Evolutionary conservation across 345 rosid species (phyloP), one percentile per base, ranked within the genome.

Genomic region (Euclidium syriacum): DNA sequence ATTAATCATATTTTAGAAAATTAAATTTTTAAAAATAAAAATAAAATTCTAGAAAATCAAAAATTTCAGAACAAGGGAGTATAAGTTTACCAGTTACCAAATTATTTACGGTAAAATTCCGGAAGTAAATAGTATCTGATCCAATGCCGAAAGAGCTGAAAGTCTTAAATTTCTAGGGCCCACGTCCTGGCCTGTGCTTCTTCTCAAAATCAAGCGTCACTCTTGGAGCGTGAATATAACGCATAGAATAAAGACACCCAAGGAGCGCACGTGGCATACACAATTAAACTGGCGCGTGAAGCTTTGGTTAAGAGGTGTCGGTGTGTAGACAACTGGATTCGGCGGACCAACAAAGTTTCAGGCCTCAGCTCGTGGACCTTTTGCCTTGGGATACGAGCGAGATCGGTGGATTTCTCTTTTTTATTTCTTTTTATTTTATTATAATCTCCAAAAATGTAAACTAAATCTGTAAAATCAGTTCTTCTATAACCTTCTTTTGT

Each of bases 311-410:
- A n/a, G n/a, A n/a, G 52, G 43, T 52, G 74, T 70, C 74, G 74
- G 74, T 70, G 74, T 53, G 38, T 44, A 36, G 69, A 51, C 73
- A 62, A 53, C 39, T 52, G 26, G 63, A 69, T 44, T 53, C 55
- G 55, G 41, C 47, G 73, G 29, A 68, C 67, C 61, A 47, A 41
- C 66, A 52, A 58, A 40, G 73, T 33, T 23, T 57, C 58, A 18
- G 39, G 16, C 38, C 11, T 32, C 20, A 26, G 19, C 22, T n/a
- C n/a, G n/a, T 14, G 55, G 29, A 24, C 4, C 44, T 33, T 58
- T 51, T 4, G 7, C n/a, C 36, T 52, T 19, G 12, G 14, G 54
- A 42, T 60, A 51, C 55, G 63, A 61, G 40, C 74, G 49, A 16
- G 11, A 24, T 60, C 62, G 56, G 56, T 36, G 73, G 62, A 68